Conservation (phyloP, 2,329 filamentous ascomycete genomes). For the Aspergillus cejpii region DNA sequence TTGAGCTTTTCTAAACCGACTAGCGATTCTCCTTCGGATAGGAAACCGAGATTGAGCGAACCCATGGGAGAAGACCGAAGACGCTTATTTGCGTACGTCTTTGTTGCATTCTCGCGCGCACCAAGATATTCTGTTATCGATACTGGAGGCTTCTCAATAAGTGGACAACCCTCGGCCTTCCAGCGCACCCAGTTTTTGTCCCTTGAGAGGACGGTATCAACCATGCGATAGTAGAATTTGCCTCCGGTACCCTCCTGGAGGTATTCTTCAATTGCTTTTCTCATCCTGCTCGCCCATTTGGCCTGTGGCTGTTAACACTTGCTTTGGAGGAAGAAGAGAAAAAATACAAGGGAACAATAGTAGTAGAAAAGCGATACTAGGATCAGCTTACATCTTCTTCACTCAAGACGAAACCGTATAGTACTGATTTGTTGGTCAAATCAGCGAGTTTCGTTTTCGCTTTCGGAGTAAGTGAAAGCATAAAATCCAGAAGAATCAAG, state of each 20-base stretch:
- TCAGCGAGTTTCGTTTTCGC: slow-evolving; percentile 72
- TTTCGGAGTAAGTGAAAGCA: slow-evolving; percentile 78
- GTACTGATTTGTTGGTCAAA: slow-evolving; percentile 77
- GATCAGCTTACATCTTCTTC: slow-evolving; percentile 66
- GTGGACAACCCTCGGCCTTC: slow-evolving; percentile 90
- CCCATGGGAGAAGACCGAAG: slow-evolving; percentile 63
- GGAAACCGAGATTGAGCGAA: slow-evolving; percentile 69
- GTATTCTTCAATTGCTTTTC: slow-evolving; percentile 71
- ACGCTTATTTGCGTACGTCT: slow-evolving; percentile 63
- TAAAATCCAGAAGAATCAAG: slow-evolving; percentile 87
- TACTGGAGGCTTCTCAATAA: slow-evolving; percentile 71
- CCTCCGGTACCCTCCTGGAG: slow-evolving; percentile 74
- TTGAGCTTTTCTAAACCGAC: slow-evolving; percentile 64
- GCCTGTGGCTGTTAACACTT: slow-evolving; percentile 46
- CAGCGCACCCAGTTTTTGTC: slow-evolving; percentile 99
- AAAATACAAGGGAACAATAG: background rate
- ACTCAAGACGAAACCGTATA: slow-evolving; percentile 69
- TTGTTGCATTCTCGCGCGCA: slow-evolving; percentile 60
- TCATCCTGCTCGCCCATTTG: slow-evolving; percentile 77
- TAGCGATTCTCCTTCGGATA: slow-evolving; percentile 59
- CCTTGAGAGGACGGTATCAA: slow-evolving; percentile 87
- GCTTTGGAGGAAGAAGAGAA: background rate
- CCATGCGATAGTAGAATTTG: slow-evolving; percentile 91
- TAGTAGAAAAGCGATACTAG: background rate
- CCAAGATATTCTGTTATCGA: slow-evolving; percentile 61